Percentiles rank a stretch among this genome's conserved stretches.
These are phyloP conservation scores for Xylariales sp. DNA, from an alignment of 2,329 filamentous ascomycete genomes.

Conservation along the genomic window DNA sequence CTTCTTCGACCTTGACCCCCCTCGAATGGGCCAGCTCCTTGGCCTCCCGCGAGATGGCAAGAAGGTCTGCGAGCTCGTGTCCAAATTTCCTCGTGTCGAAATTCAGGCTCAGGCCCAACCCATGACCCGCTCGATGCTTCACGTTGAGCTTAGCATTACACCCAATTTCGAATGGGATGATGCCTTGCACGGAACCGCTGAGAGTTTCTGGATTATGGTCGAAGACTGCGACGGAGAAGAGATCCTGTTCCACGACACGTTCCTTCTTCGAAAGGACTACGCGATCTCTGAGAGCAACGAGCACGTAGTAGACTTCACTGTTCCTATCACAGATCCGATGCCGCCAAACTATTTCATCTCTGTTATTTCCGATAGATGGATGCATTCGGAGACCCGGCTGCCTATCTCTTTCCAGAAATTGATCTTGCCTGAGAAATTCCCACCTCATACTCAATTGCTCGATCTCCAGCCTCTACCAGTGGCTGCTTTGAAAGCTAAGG, in stretches of 20 bases:
- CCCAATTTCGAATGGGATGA: conserved; percentile 98
- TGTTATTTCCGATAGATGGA: conserved; percentile 92
- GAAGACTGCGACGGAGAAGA: conserved; percentile 98
- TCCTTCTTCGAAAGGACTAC: conserved; percentile 86
- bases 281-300: conserved; percentile 82
- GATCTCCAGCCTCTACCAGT: conserved; percentile 90
- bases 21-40: conserved; percentile 90
- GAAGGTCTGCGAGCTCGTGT: conserved; percentile 77
- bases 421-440: conserved; percentile 91
- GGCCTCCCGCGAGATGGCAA: conserved; percentile 86
- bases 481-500: conserved; percentile 79
- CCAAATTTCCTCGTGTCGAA: conserved; percentile 90
- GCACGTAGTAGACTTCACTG: conserved; percentile 92
- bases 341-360: conserved; percentile 98
- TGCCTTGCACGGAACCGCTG: conserved; percentile 76
- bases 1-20: conserved; percentile 95
- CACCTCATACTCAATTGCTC: conserved; percentile 84
- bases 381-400: conserved; percentile 93
- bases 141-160: conserved; percentile 84
- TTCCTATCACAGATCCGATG: conserved; percentile 95
- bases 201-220: conserved; percentile 95
- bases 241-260: conserved; percentile 91
- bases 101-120: conserved; percentile 93
- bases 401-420: conserved; percentile 94
- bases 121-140: conserved; percentile 88